These are phyloP conservation scores for Inga leiocalycina DNA, from an alignment of 306 rosid species.

Conservation along the genomic window DNA sequence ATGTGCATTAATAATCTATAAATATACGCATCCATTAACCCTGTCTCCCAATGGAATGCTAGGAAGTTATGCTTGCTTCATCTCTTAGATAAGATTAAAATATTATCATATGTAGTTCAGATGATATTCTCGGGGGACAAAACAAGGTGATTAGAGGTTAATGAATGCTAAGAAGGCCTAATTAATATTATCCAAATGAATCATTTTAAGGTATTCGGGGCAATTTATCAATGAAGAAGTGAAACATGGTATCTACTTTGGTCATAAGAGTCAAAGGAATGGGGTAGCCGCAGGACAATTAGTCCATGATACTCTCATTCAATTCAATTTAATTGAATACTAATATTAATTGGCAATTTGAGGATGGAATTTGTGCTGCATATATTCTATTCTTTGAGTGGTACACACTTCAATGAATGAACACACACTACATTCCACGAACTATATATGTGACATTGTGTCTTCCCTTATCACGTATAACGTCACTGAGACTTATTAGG, in stretches of 20 bases:
- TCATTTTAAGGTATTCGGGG: not conserved
- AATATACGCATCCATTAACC: not conserved
- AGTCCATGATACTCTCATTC: conserved; percentile 14
- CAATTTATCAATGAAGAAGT: not conserved
- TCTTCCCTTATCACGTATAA: not conserved
- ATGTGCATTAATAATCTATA: not conserved
- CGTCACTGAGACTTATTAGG: not conserved
- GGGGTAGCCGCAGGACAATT: not conserved
- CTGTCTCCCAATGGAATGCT: not conserved
- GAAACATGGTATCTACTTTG: conserved; percentile 15
- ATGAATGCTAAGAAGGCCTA: not conserved
- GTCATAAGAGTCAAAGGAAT: not conserved
- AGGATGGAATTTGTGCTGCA: conserved; percentile 37
- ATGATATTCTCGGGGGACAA: not conserved
- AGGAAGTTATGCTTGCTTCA: not conserved
- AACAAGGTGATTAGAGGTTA: not conserved
- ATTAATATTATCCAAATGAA: conserved; percentile 15
- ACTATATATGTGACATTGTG: not conserved
- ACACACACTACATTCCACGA: not conserved
- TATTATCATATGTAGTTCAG: not conserved
- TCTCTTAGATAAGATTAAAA: not conserved
- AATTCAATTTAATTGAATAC: conserved; percentile 11
- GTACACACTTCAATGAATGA: conserved; percentile 5
- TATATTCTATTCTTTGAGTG: conserved; percentile 1
- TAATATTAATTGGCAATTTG: conserved; percentile 30